Evolutionary conservation across 2,329 filamentous ascomycete species (phyloP).

Genomic region (Botrytis aclada): DNA sequence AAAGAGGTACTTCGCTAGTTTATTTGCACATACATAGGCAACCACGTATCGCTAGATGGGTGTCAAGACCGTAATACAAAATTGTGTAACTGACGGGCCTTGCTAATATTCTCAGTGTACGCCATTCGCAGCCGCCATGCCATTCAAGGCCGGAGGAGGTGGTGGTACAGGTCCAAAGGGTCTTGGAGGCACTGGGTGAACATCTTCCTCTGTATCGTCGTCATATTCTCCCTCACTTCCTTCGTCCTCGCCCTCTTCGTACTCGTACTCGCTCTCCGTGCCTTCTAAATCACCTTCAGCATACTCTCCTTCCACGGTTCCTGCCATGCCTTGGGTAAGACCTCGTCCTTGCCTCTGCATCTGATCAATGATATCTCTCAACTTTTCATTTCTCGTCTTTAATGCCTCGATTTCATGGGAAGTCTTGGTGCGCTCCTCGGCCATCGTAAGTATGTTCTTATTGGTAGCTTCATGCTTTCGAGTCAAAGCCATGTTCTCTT

Average conservation of each 20-base stretch:
- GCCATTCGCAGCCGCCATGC: slow-evolving; percentile 19
- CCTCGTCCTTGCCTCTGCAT: slow-evolving; percentile 95
- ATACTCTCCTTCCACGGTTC: slow-evolving; percentile 59
- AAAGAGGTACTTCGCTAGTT: background rate
- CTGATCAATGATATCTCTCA: slow-evolving; percentile 90
- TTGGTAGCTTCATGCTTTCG: slow-evolving; percentile 92
- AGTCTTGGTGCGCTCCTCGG: slow-evolving; percentile 79
- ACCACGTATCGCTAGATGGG: background rate
- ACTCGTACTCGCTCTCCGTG: slow-evolving; percentile 63
- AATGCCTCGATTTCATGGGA: slow-evolving; percentile 75
- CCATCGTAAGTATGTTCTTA: slow-evolving; percentile 95
- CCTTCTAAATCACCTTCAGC: slow-evolving; percentile 52
- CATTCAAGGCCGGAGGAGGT: slow-evolving; percentile 33
- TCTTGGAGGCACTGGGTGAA: slow-evolving; percentile 34
- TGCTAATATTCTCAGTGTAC: slow-evolving; percentile 12
- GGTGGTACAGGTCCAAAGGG: slow-evolving; percentile 38
- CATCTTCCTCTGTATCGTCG: slow-evolving; percentile 44
- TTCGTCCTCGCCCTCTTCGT: slow-evolving; percentile 57
- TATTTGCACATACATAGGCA: slow-evolving; percentile 1
- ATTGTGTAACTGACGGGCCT: slow-evolving; percentile 9
- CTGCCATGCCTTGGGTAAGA: slow-evolving; percentile 60
- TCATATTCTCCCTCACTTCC: slow-evolving; percentile 43
- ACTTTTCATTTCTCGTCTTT: slow-evolving; percentile 75
- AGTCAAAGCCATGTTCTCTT: slow-evolving; percentile 88
- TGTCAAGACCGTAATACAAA: slow-evolving; percentile 17